Evolutionary conservation across 345 rosid species (phyloP).

Genomic region (Syzygium grande): DNA sequence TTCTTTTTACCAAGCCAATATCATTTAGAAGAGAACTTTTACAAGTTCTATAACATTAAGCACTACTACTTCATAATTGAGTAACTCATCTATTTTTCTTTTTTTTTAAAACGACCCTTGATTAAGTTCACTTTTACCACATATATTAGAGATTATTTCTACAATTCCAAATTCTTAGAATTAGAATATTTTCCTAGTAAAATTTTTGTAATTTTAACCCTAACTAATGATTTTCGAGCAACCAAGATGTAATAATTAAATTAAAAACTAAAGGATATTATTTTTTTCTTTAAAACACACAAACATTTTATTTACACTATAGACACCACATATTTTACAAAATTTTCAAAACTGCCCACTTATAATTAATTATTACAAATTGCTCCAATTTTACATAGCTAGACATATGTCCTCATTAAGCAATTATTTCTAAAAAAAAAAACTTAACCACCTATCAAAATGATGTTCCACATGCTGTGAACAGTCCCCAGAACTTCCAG

Average conservation of each 20-base stretch:
- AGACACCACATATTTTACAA: background rate
- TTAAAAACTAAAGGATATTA: no score
- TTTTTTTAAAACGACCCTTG: background rate
- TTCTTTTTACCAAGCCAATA: background rate
- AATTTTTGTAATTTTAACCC: background rate
- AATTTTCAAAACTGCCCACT: background rate
- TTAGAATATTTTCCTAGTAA: fast-evolving
- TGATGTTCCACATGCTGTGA: no score
- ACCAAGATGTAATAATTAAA: background rate
- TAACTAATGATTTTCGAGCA: background rate
- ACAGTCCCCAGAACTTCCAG: no score
- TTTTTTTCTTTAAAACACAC: background rate
- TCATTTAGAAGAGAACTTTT: background rate
- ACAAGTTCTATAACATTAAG: background rate
- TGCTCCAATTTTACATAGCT: no score
- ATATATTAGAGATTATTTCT: no score
- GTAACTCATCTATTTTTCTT: background rate
- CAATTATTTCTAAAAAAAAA: no score
- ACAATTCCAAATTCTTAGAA: background rate
- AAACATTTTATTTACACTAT: background rate
- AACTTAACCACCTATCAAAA: no score
- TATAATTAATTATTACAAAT: no score
- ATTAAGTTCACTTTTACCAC: background rate
- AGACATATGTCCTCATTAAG: no score
- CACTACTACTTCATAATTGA: background rate